Conservation (phyloP, 805 yeast genomes). For the Kazachstania viticola region DNA sequence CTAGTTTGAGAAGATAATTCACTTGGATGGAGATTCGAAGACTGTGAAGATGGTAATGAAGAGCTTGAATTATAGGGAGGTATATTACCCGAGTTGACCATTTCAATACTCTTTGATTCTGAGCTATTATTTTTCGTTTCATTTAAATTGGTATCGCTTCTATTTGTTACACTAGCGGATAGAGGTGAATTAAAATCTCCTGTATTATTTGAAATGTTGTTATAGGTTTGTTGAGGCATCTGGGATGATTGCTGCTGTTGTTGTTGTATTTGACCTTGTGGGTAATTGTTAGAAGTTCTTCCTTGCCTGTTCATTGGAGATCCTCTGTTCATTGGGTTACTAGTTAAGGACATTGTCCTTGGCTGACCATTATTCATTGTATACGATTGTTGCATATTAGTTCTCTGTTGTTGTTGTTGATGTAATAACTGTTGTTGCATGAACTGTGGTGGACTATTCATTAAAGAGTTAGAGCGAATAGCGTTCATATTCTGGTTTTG, state of each 20-base stretch:
- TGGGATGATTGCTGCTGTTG: conserved; percentile 1
- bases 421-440: not conserved
- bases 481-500: not conserved
- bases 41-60: too few relatives aligned
- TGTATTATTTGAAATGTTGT: not conserved
- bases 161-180: conserved; percentile 5
- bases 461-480: not conserved
- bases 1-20: too few relatives aligned
- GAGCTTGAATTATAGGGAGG: too few relatives aligned
- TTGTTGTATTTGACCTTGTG: conserved; percentile 3
- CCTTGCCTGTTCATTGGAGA: not conserved
- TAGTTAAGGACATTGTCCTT: conserved; percentile 4
- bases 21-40: too few relatives aligned
- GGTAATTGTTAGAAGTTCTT: too few relatives aligned
- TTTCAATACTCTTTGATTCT: too few relatives aligned
- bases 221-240: not conserved
- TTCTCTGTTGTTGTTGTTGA: conserved; percentile 1
- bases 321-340: conserved; percentile 1
- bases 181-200: conserved; percentile 5
- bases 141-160: not conserved
- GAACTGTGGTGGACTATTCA: not conserved
- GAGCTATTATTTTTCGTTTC: not conserved
- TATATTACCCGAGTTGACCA: too few relatives aligned
- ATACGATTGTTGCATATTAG: too few relatives aligned
- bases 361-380: too few relatives aligned